Base-by-base conservation (phyloP, 2,329 filamentous ascomycete species). In the Talaromyces pinophilus region DNA sequence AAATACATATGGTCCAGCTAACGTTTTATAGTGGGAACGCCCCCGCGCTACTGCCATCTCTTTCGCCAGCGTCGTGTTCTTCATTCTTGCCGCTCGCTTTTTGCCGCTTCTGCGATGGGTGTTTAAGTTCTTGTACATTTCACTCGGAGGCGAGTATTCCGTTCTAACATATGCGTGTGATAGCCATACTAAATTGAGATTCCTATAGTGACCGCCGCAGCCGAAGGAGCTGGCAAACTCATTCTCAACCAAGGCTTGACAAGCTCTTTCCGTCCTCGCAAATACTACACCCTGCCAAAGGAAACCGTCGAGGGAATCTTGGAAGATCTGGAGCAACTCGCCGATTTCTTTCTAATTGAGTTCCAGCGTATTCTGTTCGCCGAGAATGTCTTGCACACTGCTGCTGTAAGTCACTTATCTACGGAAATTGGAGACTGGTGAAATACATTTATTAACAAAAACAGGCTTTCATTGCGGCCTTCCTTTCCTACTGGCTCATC, bases 331-430 rank as follows among this genome's bases (percentile, higher is more conserved):
- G 86, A 87, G 75, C 86, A 89, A 78, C 80, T 90, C 63, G 82
- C 86, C 78, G 88, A 89, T 80, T 90, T 90, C 79, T 87, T 89
- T 77, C 82, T 89, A 71, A 88, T 90, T 69, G 87, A 90, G 75
- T 86, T 87, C 74, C 87, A 90, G 81, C 84, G 87, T 67, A 83
- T 89, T 69, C 76, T 89, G 67, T 90, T 89, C 71, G 87, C 85
- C 38, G 87, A 90, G 82, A 89, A 89, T 72, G 80, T 88, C 64
- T 82, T 84, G 67, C 85, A 84, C 67, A 89, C 87, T 15, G 76
- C 86, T 74, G 82, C 82, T 67, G 87, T 88, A 83, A 76, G 86
- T 78, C 1, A n/a, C 64, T 68, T 42, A 30, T 30, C 22, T 28
- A 48, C 55, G 55, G 25, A 71, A 44, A 28, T 67, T 66, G 38